A percentile compares a stretch with the other conserved stretches of the same genome.
Conservation (phyloP, 805 yeast species). For the Metschnikowia proteae region DNA sequence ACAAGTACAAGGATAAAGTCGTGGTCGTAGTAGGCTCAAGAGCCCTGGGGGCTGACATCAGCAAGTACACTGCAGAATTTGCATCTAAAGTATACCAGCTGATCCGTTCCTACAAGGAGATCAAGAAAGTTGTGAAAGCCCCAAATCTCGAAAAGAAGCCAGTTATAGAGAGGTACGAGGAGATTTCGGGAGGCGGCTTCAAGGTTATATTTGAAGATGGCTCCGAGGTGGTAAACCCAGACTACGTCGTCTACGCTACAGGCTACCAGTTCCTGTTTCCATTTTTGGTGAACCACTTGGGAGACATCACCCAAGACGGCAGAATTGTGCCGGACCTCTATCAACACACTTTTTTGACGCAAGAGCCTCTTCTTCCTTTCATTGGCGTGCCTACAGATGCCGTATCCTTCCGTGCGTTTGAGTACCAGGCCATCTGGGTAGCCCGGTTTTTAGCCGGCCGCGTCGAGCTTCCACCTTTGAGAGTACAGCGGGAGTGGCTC, state of each 20-base stretch:
- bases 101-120: conserved; percentile 17
- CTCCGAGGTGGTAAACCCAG: conserved; percentile 42
- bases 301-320: conserved; percentile 38
- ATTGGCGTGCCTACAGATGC: conserved; percentile 60
- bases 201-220: conserved; percentile 49
- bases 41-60: conserved; percentile 30
- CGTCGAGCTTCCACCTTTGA: conserved; percentile 44
- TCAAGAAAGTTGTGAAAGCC: conserved; percentile 9
- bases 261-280: conserved; percentile 71
- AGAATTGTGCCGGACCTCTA: conserved; percentile 45
- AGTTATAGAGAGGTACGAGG: conserved; percentile 21
- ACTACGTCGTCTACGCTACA: conserved; percentile 63
- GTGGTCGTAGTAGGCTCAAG: conserved; percentile 27
- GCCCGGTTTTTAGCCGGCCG: conserved; percentile 60
- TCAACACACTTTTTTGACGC: conserved; percentile 53
- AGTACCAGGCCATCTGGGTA: conserved; percentile 61
- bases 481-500: conserved; percentile 47
- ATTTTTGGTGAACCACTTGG: conserved; percentile 45
- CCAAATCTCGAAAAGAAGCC: conserved; percentile 24
- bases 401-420: conserved; percentile 59
- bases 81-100: conserved; percentile 28
- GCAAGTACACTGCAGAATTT: conserved; percentile 22
- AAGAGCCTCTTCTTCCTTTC: conserved; percentile 62
- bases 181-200: conserved; percentile 25
- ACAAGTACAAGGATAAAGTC: conserved; percentile 24